Conservation (phyloP, 2,329 filamentous ascomycete species). For the Aspergillus udagawae region DNA sequence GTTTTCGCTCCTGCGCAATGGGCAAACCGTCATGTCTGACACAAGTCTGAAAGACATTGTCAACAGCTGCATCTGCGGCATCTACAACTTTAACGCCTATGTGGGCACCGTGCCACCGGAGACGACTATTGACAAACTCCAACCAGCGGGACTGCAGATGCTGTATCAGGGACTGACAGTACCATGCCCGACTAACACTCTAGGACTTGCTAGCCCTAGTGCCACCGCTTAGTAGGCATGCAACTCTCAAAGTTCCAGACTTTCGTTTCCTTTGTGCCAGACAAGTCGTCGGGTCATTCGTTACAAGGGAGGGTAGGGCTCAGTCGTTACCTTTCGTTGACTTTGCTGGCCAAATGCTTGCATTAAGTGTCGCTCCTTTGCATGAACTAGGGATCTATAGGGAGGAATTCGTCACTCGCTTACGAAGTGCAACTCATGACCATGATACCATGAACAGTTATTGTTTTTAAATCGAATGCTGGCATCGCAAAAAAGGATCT, state of each 20-base stretch:
- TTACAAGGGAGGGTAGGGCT: not conserved
- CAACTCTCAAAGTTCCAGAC: not conserved
- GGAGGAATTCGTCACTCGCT: not conserved
- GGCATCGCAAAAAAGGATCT: not conserved
- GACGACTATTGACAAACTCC: slow-evolving; percentile 32
- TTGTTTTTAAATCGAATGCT: not conserved
- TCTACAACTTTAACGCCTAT: slow-evolving; percentile 57
- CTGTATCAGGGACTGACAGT: slow-evolving; percentile 27
- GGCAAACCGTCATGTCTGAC: slow-evolving; percentile 41
- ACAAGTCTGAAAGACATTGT: slow-evolving; percentile 50
- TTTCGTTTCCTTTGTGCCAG: not conserved
- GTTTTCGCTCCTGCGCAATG: slow-evolving; percentile 45
- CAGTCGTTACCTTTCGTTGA: not conserved
- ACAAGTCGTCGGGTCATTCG: not conserved
- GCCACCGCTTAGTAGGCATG: not conserved
- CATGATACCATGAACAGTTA: not conserved
- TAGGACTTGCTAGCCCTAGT: slow-evolving; percentile 10
- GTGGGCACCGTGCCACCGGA: slow-evolving; percentile 47
- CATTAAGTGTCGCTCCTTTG: not conserved
- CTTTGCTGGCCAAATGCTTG: not conserved
- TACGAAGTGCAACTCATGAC: not conserved
- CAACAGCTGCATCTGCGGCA: slow-evolving; percentile 45
- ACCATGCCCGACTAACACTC: slow-evolving; percentile 25
- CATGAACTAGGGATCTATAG: not conserved
- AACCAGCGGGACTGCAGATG: slow-evolving; percentile 28